A percentile compares a stretch with the other conserved stretches of the same genome.
These are phyloP conservation scores for Alternaria sp. DNA, from an alignment of 2,329 filamentous ascomycete species.

Conservation along the genomic window DNA sequence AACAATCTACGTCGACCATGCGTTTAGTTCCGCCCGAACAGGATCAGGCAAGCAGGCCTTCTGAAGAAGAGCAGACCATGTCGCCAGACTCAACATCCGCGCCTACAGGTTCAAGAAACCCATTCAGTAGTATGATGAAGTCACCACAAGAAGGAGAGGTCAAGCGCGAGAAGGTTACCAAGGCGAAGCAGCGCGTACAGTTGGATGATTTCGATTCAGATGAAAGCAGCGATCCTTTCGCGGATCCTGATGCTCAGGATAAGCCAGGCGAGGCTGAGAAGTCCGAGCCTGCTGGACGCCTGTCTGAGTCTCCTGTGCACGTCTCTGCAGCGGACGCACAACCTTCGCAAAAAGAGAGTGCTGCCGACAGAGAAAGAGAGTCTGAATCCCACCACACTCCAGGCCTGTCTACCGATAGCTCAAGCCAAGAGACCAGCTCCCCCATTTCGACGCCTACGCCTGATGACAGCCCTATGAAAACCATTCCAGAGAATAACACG, in stretches of 20 bases:
- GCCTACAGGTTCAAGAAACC: constrained; percentile 40
- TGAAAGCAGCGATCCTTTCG: constrained; percentile 55
- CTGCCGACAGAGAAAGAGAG: constrained; percentile 32
- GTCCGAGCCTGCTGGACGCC: constrained; percentile 36
- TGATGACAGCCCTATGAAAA: constrained; percentile 40
- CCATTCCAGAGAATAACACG: constrained; percentile 32
- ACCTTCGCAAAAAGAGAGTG: constrained; percentile 36
- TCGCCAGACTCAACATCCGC: constrained; percentile 30
- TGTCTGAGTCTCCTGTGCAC: constrained; percentile 73
- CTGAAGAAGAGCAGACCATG: constrained; percentile 26
- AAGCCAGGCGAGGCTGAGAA: constrained; percentile 24
- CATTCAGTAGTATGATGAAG: constrained; percentile 37
- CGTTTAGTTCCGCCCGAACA: constrained; percentile 43
- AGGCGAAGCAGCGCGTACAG: constrained; percentile 67
- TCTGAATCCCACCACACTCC: constrained; percentile 58
- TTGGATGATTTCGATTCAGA: constrained; percentile 74
- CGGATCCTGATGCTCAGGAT: constrained; percentile 46
- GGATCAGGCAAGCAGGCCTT: constrained; percentile 16
- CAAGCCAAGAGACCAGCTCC: constrained; percentile 65
- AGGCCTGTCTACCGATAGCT: constrained; percentile 72
- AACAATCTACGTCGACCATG: constrained; percentile 39
- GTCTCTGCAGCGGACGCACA: constrained; percentile 63
- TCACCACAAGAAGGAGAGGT: constrained; percentile 52
- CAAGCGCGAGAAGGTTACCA: constrained; percentile 64
- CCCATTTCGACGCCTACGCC: constrained; percentile 45